A percentile compares a stretch with the other conserved stretches of the same genome.
Conservation (phyloP, 768 basidiomycete species). For the Pisolithus orientalis region DNA sequence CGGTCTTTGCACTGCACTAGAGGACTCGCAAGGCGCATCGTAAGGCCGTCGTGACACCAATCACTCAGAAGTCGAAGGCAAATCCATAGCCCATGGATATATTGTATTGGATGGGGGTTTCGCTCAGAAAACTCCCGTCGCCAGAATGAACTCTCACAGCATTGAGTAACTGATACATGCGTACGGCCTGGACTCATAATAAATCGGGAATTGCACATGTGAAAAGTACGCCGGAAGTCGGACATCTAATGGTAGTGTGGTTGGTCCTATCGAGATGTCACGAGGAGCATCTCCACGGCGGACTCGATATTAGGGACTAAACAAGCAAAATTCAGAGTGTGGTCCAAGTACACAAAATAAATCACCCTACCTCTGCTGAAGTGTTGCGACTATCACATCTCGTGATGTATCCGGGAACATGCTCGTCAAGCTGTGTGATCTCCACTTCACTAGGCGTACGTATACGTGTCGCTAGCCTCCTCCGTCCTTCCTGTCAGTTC, state of each 20-base stretch:
- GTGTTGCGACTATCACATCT: conserved; percentile 64
- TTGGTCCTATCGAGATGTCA: conserved; percentile 29
- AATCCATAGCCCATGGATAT: too few species aligned
- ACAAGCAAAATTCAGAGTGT: conserved; percentile 3
- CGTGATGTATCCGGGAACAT: conserved; percentile 84
- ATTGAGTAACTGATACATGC: too few species aligned
- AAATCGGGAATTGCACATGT: too few species aligned
- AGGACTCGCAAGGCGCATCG: too few species aligned
- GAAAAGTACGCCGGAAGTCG: background rate
- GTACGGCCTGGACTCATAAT: too few species aligned
- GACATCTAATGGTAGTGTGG: background rate
- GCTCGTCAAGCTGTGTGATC: conserved; percentile 58
- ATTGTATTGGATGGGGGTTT: too few species aligned
- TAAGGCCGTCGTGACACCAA: too few species aligned
- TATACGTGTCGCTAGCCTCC: conserved; percentile 47
- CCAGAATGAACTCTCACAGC: too few species aligned
- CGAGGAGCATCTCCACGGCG: conserved; percentile 75
- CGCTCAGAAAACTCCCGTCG: too few species aligned
- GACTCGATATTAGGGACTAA: conserved; percentile 71
- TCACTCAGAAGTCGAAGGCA: too few species aligned
- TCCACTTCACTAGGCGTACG: conserved; percentile 72
- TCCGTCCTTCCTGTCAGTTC: conserved; percentile 66
- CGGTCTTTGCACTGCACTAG: too few species aligned
- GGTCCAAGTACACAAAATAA: conserved; percentile 3
- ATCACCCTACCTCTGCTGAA: conserved; percentile 70